phyloP scores from a whole-genome alignment of 345 rosid species.

The Eucalyptus erythrocorys region DNA sequence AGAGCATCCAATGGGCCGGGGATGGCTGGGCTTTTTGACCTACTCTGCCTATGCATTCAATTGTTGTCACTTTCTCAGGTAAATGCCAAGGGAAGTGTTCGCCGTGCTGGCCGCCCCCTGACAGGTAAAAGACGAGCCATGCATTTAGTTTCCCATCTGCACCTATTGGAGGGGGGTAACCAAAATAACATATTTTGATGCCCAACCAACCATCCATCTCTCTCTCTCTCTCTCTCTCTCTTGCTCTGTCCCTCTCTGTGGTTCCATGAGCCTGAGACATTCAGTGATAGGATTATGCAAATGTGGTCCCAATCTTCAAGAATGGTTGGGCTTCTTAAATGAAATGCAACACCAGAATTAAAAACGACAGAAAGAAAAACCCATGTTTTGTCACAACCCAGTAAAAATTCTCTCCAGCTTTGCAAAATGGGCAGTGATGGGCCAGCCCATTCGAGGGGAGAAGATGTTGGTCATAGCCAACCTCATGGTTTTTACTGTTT shows the following conservation, averaged over 20 bases:
- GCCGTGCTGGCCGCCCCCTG: background rate
- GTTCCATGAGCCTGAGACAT: background rate
- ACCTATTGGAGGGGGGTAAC: background rate
- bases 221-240: background rate
- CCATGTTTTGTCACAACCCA: background rate
- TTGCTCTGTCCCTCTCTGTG: background rate
- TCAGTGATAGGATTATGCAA: background rate
- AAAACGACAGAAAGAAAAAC: background rate
- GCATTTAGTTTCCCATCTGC: background rate
- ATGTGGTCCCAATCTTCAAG: background rate
- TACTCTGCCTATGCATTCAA: background rate
- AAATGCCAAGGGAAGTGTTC: background rate
- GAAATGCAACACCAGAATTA: background rate
- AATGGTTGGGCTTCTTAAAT: background rate
- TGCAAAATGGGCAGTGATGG: background rate
- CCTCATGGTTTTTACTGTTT: background rate
- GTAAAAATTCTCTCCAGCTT: background rate
- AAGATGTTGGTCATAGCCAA: background rate
- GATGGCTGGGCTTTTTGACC: background rate
- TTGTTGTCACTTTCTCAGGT: background rate
- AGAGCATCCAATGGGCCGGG: background rate
- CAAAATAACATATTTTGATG: background rate
- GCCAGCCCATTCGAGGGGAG: background rate
- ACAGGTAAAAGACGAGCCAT: background rate
- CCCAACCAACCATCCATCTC: background rate